phyloP scores from a whole-genome alignment of 495 filamentous ascomycete species.

The Talaromyces nanjingensis region DNA sequence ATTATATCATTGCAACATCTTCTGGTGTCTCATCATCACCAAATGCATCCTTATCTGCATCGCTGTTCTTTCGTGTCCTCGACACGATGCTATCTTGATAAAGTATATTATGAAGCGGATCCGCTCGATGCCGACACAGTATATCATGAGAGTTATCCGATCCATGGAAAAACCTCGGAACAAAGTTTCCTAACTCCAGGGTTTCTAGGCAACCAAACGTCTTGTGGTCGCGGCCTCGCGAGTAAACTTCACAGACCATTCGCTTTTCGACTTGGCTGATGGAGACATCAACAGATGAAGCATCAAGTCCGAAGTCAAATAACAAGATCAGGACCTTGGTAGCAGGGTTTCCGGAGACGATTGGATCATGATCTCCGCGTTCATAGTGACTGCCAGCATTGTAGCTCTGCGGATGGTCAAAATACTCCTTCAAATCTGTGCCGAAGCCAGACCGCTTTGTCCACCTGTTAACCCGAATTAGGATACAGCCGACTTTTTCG shows the following conservation, averaged over 20 bases:
- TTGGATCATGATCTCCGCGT: background rate
- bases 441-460: background rate
- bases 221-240: background rate
- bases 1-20: too few species aligned
- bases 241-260: background rate
- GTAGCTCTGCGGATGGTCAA: background rate
- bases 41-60: too few species aligned
- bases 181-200: background rate
- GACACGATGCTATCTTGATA: too few species aligned
- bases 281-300: background rate
- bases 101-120: too few species aligned
- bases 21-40: too few species aligned
- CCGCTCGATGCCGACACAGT: too few species aligned
- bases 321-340: background rate
- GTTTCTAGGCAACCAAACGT: background rate
- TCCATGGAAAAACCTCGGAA: background rate
- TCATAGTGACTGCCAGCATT: background rate
- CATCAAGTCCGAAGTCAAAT: background rate
- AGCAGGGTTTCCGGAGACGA: background rate
- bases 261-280: background rate
- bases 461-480: background rate
- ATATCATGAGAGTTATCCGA: too few species aligned
- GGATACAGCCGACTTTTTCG: background rate
- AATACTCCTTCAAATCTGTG: background rate
- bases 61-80: too few species aligned